Base-by-base conservation (phyloP, 768 basidiomycete genomes). In the Russula compacta region DNA sequence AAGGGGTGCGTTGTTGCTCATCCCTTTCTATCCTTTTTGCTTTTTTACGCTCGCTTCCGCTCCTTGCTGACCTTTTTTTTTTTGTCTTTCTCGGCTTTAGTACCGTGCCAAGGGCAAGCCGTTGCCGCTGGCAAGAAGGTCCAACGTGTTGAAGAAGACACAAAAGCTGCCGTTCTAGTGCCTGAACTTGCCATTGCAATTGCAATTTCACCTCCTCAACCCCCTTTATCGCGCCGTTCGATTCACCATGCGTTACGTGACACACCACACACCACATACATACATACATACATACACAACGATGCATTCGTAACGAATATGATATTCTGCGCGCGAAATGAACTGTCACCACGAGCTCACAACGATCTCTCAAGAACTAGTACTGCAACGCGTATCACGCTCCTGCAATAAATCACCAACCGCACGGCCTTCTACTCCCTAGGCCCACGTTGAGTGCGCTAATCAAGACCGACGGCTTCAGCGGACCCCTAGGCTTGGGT, bases 1-100 rank as follows among this genome's bases (percentile, higher is more conserved):
- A 85, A 71, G 74, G 74, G 71, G 89, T 83, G 65, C 64, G 72
- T 55, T 21, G 12, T n/a, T n/a, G 1, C 14, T 24, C 12, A 29
- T 4, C 17, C 17, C 19, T 1, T 9, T 32, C 4, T 29, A 21
- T 21, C n/a, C 39, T 12, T 40, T 1, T 19, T 4, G n/a, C n/a
- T n/a, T n/a, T n/a, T n/a, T n/a, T n/a, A n/a, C n/a, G n/a, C n/a
- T n/a, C 33, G 3, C 14, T 10, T n/a, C 43, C 9, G 46, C 43
- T 33, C 9, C 39, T 52, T 35, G 42, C 51, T 64, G 56, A 61
- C 42, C 3, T 2, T 47, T 36, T 8, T 6, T 4, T 10, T 35
- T 62, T 24, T 51, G n/a, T n/a, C 24, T 56, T 44, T 48, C 35
- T 42, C 11, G 17, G 21, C 3, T 49, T 43, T 56, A 66, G 65